phyloP scores from a whole-genome alignment of 2,329 filamentous ascomycete species.

The Neonectria magnoliae region DNA sequence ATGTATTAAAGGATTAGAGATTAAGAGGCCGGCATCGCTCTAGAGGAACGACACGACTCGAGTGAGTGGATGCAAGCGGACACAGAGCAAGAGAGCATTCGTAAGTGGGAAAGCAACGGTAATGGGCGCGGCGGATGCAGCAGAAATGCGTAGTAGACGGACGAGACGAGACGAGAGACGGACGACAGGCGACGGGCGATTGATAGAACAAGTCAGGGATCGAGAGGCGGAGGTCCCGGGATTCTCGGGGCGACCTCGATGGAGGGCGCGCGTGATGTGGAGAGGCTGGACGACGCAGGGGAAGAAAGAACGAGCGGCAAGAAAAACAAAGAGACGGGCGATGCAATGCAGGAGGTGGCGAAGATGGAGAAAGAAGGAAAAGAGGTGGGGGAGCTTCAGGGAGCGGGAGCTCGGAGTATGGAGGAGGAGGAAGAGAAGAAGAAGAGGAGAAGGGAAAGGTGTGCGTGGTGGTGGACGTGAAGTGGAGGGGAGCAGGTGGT shows the following conservation, averaged over 20 bases:
- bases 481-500: constrained; percentile 15
- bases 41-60: constrained; percentile 29
- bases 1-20: constrained; percentile 45
- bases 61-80: constrained; percentile 25
- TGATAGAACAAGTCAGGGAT: constrained; percentile 17
- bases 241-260: constrained; percentile 12
- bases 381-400: constrained; percentile 1
- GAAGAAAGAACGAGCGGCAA: constrained; percentile 18
- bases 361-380: constrained; percentile 19
- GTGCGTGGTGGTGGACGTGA: constrained; percentile 1
- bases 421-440: constrained; percentile 26
- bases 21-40: constrained; percentile 42
- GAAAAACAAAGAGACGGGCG: constrained; percentile 14
- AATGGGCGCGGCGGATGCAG: constrained; percentile 9
- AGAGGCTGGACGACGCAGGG: constrained; percentile 2
- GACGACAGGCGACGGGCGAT: not conserved
- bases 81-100: constrained; percentile 18
- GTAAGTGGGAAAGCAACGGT: constrained; percentile 29
- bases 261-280: constrained; percentile 4
- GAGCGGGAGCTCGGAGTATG: constrained; percentile 20
- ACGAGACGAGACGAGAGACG: not conserved
- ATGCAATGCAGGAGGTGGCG: not conserved
- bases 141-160: not conserved
- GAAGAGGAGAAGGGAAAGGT: constrained; percentile 8
- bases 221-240: constrained; percentile 8